Conservation (phyloP, 768 basidiomycete genomes). For the Phanerodontia chrysosporium region DNA sequence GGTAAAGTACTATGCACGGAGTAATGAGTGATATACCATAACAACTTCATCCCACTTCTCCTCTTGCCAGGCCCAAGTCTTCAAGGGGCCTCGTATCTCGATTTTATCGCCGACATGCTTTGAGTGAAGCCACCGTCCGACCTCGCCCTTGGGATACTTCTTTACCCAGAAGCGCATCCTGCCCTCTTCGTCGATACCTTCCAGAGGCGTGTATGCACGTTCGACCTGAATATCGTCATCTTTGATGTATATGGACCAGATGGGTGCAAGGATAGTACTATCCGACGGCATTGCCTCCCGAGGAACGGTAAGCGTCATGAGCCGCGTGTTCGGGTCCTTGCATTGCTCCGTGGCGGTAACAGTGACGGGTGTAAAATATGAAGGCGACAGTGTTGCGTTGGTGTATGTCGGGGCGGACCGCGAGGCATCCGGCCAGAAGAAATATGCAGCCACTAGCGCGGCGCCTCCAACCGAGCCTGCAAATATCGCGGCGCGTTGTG, state of each 20-base stretch:
- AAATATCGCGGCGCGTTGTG: slow-evolving; percentile 17
- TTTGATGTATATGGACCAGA: slow-evolving; percentile 80
- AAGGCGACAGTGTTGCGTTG: slow-evolving; percentile 25
- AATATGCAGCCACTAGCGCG: slow-evolving; percentile 42
- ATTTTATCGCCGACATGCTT: slow-evolving; percentile 61
- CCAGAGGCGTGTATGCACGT: slow-evolving; percentile 77
- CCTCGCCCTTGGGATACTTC: slow-evolving; percentile 73
- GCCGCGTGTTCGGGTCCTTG: slow-evolving; percentile 51
- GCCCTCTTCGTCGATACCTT: slow-evolving; percentile 63
- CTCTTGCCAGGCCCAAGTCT: slow-evolving; percentile 57
- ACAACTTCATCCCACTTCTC: slow-evolving; percentile 74
- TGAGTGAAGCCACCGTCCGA: slow-evolving; percentile 78
- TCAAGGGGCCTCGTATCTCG: slow-evolving; percentile 73
- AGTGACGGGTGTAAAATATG: slow-evolving; percentile 51
- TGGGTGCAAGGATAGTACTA: slow-evolving; percentile 28
- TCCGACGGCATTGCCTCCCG: slow-evolving; percentile 22
- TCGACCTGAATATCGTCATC: slow-evolving; percentile 89
- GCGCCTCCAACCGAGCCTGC: slow-evolving; percentile 34
- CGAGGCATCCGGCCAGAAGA: slow-evolving; percentile 48
- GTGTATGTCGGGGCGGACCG: slow-evolving; percentile 38
- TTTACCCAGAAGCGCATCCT: slow-evolving; percentile 79
- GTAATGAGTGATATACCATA: slow-evolving; percentile 46
- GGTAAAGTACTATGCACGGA: neutral
- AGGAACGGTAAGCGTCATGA: slow-evolving; percentile 60
- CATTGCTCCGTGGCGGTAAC: slow-evolving; percentile 49